phyloP scores from a whole-genome alignment of 2,329 filamentous ascomycete genomes.

The Lizonia empirigonia region DNA sequence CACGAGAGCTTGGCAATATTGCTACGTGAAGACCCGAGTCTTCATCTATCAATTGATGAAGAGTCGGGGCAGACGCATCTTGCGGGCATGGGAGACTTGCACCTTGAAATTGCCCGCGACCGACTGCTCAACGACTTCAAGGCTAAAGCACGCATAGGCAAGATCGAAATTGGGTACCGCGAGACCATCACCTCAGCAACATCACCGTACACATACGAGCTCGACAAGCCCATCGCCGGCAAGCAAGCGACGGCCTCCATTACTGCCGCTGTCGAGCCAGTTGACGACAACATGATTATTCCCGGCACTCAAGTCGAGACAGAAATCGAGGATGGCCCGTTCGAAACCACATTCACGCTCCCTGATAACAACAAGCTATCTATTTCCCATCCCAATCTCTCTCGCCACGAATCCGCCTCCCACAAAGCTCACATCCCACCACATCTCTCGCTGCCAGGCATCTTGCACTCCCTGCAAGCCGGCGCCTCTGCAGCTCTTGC shows the following conservation, averaged over 20 bases:
- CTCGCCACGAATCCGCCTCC: conserved; percentile 43
- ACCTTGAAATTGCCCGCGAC: conserved; percentile 90
- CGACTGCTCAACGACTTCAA: conserved; percentile 88
- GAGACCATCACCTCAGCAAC: conserved; percentile 73
- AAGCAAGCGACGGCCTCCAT: conserved; percentile 80
- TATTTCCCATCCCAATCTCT: conserved; percentile 60
- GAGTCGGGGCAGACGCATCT: conserved; percentile 93
- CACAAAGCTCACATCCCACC: conserved; percentile 58
- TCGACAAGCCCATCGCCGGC: conserved; percentile 80
- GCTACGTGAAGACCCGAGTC: conserved; percentile 88
- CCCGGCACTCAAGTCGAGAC: conserved; percentile 27
- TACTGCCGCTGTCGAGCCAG: conserved; percentile 68
- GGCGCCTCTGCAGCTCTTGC: conserved; percentile 84
- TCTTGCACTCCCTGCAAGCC: conserved; percentile 68
- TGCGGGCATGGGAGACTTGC: conserved; percentile 94
- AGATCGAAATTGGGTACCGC: conserved; percentile 93
- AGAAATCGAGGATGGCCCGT: conserved; percentile 36
- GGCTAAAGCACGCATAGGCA: conserved; percentile 81
- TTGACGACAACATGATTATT: conserved; percentile 46
- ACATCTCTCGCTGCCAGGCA: conserved; percentile 56
- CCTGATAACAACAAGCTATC: conserved; percentile 73
- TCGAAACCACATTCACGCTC: conserved; percentile 36
- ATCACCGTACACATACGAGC: conserved; percentile 63
- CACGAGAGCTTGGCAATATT: conserved; percentile 76
- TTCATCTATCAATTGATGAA: conserved; percentile 82